A percentile compares a stretch with the other conserved stretches of the same genome.
Conservation (phyloP, 2,329 filamentous ascomycete species). For the Apiospora malaysiana region DNA sequence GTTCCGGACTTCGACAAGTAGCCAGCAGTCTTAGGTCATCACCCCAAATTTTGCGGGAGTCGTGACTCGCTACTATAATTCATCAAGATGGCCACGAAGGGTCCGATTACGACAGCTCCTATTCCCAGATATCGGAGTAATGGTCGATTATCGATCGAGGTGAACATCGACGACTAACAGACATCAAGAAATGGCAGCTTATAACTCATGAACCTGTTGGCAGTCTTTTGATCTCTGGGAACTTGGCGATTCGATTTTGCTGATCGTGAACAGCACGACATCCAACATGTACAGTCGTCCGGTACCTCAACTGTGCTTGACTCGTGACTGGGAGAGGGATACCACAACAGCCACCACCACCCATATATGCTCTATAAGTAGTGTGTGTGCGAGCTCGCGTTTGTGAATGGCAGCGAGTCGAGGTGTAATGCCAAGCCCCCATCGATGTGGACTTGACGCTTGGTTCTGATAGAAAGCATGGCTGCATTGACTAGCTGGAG, state of each 20-base stretch:
- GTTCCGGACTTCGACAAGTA: neutral
- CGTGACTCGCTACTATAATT: neutral
- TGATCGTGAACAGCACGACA: neutral
- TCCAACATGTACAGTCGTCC: neutral
- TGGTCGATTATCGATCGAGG: no score
- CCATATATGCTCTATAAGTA: no score
- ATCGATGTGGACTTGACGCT: neutral
- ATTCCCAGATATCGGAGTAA: no score
- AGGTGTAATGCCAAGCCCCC: neutral
- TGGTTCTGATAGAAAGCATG: neutral
- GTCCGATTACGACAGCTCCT: no score
- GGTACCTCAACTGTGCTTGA: neutral
- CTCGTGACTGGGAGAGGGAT: neutral
- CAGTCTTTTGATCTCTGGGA: no score
- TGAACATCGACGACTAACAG: no score
- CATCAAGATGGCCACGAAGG: neutral
- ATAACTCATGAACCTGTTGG: no score
- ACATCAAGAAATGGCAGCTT: no score
- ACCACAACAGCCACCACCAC: neutral
- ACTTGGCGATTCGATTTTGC: no score
- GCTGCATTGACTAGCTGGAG: neutral
- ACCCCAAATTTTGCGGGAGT: neutral
- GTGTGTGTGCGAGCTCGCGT: no score
- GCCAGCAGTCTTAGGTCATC: neutral
- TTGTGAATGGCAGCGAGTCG: neutral